phyloP scores from a whole-genome alignment of 208 protist species.

The Crithidia brevicula region DNA sequence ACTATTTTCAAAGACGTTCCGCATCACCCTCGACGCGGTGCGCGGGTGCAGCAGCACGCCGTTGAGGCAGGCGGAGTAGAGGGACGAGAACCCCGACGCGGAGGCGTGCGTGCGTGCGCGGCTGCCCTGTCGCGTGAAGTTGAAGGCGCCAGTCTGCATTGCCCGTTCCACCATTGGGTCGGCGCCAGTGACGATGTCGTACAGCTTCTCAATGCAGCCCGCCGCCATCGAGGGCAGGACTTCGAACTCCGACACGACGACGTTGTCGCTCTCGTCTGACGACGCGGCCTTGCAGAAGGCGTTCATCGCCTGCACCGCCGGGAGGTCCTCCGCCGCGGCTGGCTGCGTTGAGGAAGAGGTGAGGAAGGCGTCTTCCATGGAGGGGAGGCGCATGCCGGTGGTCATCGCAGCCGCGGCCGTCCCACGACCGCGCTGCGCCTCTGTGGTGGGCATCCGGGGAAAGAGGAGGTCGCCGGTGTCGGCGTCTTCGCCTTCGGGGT shows the following conservation, averaged over 20 bases:
- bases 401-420: neutral
- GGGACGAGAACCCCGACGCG: constrained; percentile 34
- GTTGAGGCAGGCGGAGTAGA: constrained; percentile 76
- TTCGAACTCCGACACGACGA: constrained; percentile 80
- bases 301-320: constrained; percentile 77
- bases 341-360: neutral
- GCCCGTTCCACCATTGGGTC: constrained; percentile 69
- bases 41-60: constrained; percentile 80
- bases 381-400: neutral
- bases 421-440: neutral
- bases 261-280: constrained; percentile 58
- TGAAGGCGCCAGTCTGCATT: constrained; percentile 42
- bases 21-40: constrained; percentile 51
- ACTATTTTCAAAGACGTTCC: constrained; percentile 80
- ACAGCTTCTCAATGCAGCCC: constrained; percentile 68
- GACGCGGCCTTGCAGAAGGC: constrained; percentile 63
- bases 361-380: neutral
- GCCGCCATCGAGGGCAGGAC: constrained; percentile 78
- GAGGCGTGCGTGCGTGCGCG: neutral
- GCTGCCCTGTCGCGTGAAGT: constrained; percentile 30
- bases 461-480: constrained; percentile 5
- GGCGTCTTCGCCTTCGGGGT: constrained; percentile 45
- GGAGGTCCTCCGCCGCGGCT: constrained; percentile 23
- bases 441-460: constrained; percentile 1
- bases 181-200: constrained; percentile 68